Evolutionary conservation across 164 flowering plant species (phyloP).

Genomic region (Aristolochia californica): DNA sequence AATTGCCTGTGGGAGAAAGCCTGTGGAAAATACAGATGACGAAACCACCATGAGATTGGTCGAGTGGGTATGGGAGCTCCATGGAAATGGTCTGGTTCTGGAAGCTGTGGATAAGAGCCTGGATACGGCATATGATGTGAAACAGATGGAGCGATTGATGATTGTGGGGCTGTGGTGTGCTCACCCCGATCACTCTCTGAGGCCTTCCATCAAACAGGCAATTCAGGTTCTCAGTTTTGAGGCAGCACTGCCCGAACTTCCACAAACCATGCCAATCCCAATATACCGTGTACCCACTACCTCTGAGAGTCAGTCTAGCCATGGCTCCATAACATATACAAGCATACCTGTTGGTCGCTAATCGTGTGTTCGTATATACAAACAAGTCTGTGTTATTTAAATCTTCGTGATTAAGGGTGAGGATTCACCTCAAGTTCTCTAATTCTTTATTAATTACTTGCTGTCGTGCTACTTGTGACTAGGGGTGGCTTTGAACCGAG

Average conservation of each 20-base stretch:
- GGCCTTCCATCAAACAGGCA: conserved; percentile 27
- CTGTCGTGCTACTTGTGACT: too few relatives aligned
- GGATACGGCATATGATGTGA: conserved; percentile 3
- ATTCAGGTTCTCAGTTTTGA: conserved; percentile 19
- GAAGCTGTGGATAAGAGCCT: conserved; percentile 13
- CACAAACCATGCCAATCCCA: conserved; percentile 15
- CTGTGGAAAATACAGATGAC: conserved; percentile 8
- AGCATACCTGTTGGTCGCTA: too few relatives aligned
- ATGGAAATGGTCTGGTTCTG: conserved; percentile 19
- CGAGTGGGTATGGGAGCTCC: conserved; percentile 37
- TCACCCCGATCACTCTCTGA: conserved; percentile 18
- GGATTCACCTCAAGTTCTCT: too few relatives aligned
- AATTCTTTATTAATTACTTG: too few relatives aligned
- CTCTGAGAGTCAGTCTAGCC: background rate
- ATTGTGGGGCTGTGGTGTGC: conserved; percentile 33
- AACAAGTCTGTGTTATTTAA: too few relatives aligned
- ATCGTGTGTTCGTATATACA: too few relatives aligned
- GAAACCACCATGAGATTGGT: conserved; percentile 13
- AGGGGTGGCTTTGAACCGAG: too few relatives aligned
- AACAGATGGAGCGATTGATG: conserved; percentile 20
- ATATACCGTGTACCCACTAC: background rate
- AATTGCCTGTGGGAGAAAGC: conserved; percentile 31
- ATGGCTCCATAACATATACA: background rate
- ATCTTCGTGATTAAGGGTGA: too few relatives aligned
- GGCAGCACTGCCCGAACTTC: conserved; percentile 14